Evolutionary conservation across 208 protist genomes (phyloP).

Genomic region (Angomonas deanei): DNA sequence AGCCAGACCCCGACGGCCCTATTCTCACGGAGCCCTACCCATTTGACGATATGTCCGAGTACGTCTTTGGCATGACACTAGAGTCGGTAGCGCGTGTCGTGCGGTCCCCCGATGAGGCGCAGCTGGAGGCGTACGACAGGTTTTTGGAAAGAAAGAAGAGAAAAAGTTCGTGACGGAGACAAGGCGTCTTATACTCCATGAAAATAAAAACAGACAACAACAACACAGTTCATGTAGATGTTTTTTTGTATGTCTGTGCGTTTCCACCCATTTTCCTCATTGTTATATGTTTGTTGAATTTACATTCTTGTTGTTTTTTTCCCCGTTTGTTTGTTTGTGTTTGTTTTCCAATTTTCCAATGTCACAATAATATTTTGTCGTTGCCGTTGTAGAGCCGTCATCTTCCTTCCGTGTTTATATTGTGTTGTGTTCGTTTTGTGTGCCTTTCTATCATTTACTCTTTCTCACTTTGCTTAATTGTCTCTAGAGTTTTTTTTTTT

Average conservation of each 20-base stretch:
- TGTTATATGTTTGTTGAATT: background rate
- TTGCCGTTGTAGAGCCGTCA: too few species aligned
- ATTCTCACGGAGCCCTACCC: background rate
- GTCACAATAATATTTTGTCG: background rate
- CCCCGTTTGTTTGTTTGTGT: background rate
- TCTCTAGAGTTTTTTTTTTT: slow-evolving; percentile 8
- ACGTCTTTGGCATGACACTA: background rate
- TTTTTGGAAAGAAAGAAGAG: background rate
- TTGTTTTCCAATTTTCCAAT: background rate
- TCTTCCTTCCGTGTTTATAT: background rate
- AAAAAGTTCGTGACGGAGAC: background rate
- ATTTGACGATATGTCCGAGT: background rate
- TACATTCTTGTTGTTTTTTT: too few species aligned
- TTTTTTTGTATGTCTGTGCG: background rate
- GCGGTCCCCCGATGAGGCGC: background rate
- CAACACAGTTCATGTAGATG: too few species aligned
- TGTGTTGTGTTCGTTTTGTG: background rate
- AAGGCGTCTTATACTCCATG: too few species aligned
- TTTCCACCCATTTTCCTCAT: background rate
- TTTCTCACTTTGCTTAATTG: background rate
- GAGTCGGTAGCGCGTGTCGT: background rate
- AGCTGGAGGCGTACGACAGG: background rate
- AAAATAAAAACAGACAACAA: too few species aligned
- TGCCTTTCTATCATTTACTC: background rate
- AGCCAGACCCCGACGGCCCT: background rate